Evolutionary conservation across 225 moss, liverwort and hornwort species (phyloP).

Genomic region (Thuidium tamariscinum): DNA sequence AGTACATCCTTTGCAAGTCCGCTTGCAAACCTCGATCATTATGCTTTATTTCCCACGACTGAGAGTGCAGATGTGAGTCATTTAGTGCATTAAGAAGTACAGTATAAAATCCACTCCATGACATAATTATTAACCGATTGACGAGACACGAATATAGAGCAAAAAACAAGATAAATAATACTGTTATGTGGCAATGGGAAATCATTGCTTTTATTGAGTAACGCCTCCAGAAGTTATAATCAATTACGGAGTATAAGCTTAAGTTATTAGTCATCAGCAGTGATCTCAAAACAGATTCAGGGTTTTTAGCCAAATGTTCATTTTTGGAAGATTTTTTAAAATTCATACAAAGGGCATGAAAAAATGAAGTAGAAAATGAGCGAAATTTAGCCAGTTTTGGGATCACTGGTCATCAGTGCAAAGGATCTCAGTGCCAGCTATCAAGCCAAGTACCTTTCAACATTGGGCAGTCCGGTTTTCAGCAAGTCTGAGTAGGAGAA

Average conservation of each 20-base stretch:
- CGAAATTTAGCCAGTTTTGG: too few relatives aligned
- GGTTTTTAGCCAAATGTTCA: too few relatives aligned
- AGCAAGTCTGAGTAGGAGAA: conserved; percentile 9
- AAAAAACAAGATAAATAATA: neutral
- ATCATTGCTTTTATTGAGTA: neutral
- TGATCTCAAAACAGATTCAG: too few relatives aligned
- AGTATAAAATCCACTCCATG: neutral
- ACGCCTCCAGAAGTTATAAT: neutral
- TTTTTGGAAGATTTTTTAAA: too few relatives aligned
- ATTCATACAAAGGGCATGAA: too few relatives aligned
- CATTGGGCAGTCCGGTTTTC: neutral
- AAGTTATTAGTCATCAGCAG: too few relatives aligned
- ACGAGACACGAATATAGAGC: neutral
- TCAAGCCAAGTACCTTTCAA: neutral
- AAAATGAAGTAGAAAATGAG: too few relatives aligned
- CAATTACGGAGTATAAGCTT: neutral
- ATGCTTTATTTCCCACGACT: neutral
- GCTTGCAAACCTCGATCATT: neutral
- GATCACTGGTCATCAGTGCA: too few relatives aligned
- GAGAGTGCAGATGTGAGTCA: neutral
- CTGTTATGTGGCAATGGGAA: neutral
- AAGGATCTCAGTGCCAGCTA: neutral
- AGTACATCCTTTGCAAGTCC: neutral
- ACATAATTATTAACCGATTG: neutral
- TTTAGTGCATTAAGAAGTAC: neutral